Base-by-base conservation (phyloP, 495 filamentous ascomycete species). In the Oidiodendron maius region DNA sequence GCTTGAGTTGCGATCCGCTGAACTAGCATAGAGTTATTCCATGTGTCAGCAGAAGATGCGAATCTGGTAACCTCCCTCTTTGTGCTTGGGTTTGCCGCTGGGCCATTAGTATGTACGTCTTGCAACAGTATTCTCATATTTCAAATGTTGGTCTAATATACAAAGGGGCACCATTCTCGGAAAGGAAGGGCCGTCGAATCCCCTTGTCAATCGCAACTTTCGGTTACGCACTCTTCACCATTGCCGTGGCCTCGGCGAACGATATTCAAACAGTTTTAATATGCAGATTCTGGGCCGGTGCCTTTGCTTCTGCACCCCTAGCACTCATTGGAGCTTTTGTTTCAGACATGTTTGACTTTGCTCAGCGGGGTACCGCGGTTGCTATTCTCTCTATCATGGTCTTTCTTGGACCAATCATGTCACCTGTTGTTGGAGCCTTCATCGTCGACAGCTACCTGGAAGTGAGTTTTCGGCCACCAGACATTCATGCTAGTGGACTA, bases 311-410 rank as follows among this genome's bases (percentile, higher is more conserved):
- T 0, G 82, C 81, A 0, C 84, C 85, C 0, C 72, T 89, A 0
- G 86, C 83, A 3, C 84, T 86, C 56, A 84, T 81, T 9, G 83
- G 83, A 3, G 84, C 82, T 15, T 83, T 87, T 0, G 60, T 87
- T 13, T 75, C 74, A 25, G 84, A 87, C 63, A 70, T 88, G 21
- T 87, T 72, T 68, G 63, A 69, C 0, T 64, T 81, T 17, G 83
- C 87, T 52, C 83, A 88, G 56, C 76, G 86, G 32, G 86, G 86
- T 55, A 77, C 86, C 20, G 84, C 86, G 1, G 87, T 91, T 82
- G 83, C 83, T 22, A 81, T 81, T 23, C 90, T 88, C 64, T 81
- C 76, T 20, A 81, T 83, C 18, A 82, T 84, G 25, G 85, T 86
- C 0, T 87, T 88, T 56, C 69, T 86, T 20, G 86, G 86, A 6